Percentiles rank a stretch among this genome's conserved stretches.
Conservation (phyloP, 169 alveolate species). For the Cryptosporidium canis region DNA sequence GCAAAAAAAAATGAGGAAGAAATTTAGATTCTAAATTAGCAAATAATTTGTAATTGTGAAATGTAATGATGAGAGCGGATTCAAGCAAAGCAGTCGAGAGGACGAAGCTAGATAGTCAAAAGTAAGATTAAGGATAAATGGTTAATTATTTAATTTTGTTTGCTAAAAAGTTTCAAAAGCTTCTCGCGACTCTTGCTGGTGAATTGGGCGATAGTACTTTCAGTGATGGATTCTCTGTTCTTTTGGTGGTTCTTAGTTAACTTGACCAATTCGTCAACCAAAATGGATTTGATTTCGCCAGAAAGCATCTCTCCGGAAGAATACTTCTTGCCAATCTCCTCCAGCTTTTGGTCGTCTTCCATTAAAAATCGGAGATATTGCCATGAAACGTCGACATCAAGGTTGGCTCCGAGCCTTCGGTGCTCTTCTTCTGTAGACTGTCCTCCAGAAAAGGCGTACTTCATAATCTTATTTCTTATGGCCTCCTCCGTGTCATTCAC, state of each 20-base stretch:
- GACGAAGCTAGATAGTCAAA: not conserved
- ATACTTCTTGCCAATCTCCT: slow-evolving; percentile 92
- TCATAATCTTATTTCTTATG: slow-evolving; percentile 93
- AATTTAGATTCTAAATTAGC: too few relatives aligned
- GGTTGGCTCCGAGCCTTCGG: slow-evolving; percentile 93
- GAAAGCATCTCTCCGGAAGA: slow-evolving; percentile 95
- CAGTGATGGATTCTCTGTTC: slow-evolving; percentile 27
- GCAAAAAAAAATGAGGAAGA: not conserved
- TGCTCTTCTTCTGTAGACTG: slow-evolving; percentile 93
- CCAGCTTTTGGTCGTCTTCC: slow-evolving; percentile 94
- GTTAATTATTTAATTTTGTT: not conserved
- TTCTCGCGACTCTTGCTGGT: slow-evolving; percentile 26
- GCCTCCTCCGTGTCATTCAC: slow-evolving; percentile 93
- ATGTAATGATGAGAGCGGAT: not conserved
- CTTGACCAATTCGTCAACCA: slow-evolving; percentile 84
- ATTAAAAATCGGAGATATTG: slow-evolving; percentile 91
- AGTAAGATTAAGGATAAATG: not conserved
- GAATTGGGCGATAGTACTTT: slow-evolving; percentile 7
- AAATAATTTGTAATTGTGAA: too few relatives aligned
- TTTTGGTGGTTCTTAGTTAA: slow-evolving; percentile 64
- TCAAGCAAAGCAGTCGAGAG: not conserved
- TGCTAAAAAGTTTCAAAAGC: not conserved
- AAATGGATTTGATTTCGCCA: slow-evolving; percentile 92
- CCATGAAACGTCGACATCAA: slow-evolving; percentile 96
- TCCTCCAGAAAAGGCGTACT: slow-evolving; percentile 97